phyloP scores from a whole-genome alignment of 2,329 filamentous ascomycete species.

The Xenosphaeropsis pyriputrescens region DNA sequence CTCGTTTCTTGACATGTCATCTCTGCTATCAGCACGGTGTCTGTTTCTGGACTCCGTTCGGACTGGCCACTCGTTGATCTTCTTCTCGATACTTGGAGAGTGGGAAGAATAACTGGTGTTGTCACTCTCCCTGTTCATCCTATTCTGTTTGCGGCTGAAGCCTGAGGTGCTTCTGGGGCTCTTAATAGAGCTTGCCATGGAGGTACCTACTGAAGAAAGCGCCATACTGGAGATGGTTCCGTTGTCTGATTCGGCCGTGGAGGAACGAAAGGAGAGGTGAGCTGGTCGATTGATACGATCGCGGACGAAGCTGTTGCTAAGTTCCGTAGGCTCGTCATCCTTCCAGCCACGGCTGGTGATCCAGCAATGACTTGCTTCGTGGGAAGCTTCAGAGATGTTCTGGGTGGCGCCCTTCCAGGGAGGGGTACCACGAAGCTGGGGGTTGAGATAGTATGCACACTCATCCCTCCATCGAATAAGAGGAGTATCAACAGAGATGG shows the following conservation, averaged over 20 bases:
- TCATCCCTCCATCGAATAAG: slow-evolving; percentile 33
- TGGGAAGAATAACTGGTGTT: not conserved
- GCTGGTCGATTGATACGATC: not conserved
- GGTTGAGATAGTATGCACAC: slow-evolving; percentile 41
- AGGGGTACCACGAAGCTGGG: slow-evolving; percentile 35
- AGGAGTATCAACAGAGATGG: slow-evolving; percentile 40
- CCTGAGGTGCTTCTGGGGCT: not conserved
- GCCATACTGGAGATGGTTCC: not conserved
- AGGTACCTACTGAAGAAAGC: not conserved
- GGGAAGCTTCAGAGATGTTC: slow-evolving; percentile 13
- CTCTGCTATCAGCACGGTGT: too few species aligned
- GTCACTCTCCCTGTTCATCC: not conserved
- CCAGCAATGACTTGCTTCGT: slow-evolving; percentile 18
- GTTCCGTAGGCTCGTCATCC: slow-evolving; percentile 4
- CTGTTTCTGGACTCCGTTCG: too few species aligned
- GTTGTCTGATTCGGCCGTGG: not conserved
- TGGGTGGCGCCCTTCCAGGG: slow-evolving; percentile 32
- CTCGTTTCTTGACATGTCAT: too few species aligned
- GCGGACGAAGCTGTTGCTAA: not conserved
- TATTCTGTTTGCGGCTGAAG: not conserved
- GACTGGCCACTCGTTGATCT: not conserved
- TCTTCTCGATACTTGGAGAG: too few species aligned
- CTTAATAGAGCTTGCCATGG: not conserved
- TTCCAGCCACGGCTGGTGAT: slow-evolving; percentile 9
- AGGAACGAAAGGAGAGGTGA: not conserved